Percentiles rank a stretch among this genome's conserved stretches.
phyloP scores from a whole-genome alignment of 2,329 filamentous ascomycete species.

The Beauveria bassiana region DNA sequence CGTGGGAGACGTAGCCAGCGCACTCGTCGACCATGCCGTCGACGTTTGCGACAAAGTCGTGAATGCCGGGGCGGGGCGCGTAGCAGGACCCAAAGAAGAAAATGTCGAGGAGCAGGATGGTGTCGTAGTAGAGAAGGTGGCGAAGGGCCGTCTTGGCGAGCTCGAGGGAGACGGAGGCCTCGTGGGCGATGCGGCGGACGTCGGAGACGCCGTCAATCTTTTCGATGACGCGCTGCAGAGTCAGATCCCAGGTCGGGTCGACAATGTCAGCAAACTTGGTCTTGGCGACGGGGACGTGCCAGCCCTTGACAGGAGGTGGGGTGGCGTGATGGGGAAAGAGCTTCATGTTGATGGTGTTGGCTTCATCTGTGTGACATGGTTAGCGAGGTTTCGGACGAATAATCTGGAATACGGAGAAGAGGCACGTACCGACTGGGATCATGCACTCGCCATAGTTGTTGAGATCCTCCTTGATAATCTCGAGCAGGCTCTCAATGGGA shows the following conservation, averaged over 20 bases:
- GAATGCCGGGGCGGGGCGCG: conserved; percentile 68
- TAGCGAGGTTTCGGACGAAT: not conserved
- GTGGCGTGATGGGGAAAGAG: conserved; percentile 76
- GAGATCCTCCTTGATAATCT: conserved; percentile 74
- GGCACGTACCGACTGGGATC: conserved; percentile 76
- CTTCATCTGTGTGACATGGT: conserved; percentile 54
- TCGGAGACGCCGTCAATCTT: conserved; percentile 89
- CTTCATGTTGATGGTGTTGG: conserved; percentile 94
- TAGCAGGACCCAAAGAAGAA: conserved; percentile 94
- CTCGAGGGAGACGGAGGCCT: conserved; percentile 78
- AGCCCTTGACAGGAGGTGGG: conserved; percentile 71
- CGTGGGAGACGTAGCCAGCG: conserved; percentile 65
- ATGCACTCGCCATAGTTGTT: conserved; percentile 98
- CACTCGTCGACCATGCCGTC: conserved; percentile 79
- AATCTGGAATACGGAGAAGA: not conserved
- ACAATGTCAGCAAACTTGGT: conserved; percentile 57
- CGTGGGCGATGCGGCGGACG: conserved; percentile 75
- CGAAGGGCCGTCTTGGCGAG: conserved; percentile 80
- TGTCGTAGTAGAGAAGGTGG: conserved; percentile 89
- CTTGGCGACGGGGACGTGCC: conserved; percentile 81
- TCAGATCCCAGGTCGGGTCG: conserved; percentile 66
- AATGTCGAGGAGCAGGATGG: conserved; percentile 81
- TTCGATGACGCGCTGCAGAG: conserved; percentile 69
- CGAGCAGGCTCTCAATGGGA: conserved; percentile 76
- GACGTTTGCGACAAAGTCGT: conserved; percentile 68